Conservation (phyloP, 495 filamentous ascomycete species). For the Astrothelium macrocarpum region DNA sequence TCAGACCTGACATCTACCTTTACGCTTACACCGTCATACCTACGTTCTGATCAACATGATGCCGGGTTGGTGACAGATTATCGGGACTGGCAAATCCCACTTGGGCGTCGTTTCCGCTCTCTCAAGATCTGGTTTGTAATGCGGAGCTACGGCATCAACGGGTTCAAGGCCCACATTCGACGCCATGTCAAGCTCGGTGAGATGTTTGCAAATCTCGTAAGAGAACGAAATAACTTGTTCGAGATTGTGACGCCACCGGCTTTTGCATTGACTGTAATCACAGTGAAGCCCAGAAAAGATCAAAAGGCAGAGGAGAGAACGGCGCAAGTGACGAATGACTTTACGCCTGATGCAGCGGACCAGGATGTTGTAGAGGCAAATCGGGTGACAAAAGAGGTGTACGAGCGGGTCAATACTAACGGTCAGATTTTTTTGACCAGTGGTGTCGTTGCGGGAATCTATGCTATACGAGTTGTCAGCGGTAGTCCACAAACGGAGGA, state of each 20-base stretch:
- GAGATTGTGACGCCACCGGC: slow-evolving; percentile 62
- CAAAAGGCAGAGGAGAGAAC: slow-evolving; percentile 7
- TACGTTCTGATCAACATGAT: slow-evolving; percentile 69
- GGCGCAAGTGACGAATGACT: slow-evolving; percentile 18
- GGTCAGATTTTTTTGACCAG: slow-evolving; percentile 81
- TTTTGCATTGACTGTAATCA: slow-evolving; percentile 76
- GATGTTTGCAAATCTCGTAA: slow-evolving; percentile 51
- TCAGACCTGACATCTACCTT: slow-evolving; percentile 67
- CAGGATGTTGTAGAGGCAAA: slow-evolving; percentile 48
- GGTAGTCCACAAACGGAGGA: slow-evolving; percentile 59
- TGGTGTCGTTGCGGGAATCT: slow-evolving; percentile 62
- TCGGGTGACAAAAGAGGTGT: slow-evolving; percentile 62
- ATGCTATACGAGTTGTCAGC: slow-evolving; percentile 74
- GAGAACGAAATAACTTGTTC: slow-evolving; percentile 59
- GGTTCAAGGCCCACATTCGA: slow-evolving; percentile 64
- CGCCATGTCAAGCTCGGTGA: slow-evolving; percentile 59
- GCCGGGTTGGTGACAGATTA: slow-evolving; percentile 88
- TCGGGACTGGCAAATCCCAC: slow-evolving; percentile 95
- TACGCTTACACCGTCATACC: slow-evolving; percentile 73
- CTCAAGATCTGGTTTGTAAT: slow-evolving; percentile 98
- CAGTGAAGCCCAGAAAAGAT: slow-evolving; percentile 34
- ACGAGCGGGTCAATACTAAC: slow-evolving; percentile 62
- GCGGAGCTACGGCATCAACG: slow-evolving; percentile 71
- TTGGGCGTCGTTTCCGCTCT: slow-evolving; percentile 82
- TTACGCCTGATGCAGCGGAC: slow-evolving; percentile 25